Base-by-base conservation (phyloP, 805 yeast genomes). In the Pichia heedii region DNA sequence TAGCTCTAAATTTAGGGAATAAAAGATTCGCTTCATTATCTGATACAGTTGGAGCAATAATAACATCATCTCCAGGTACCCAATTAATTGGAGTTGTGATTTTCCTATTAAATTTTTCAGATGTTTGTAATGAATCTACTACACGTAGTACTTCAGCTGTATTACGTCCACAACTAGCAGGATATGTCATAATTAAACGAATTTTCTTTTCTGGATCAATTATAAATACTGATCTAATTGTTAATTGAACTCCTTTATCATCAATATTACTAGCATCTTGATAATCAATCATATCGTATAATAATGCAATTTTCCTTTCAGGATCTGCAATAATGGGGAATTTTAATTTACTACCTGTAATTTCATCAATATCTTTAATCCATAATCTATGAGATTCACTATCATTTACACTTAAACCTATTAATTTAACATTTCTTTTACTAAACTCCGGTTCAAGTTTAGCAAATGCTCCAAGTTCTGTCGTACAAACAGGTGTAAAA, bases 401-500 rank as follows among this genome's bases (percentile, higher is more conserved):
- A 32, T 69, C 75, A 60, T 81, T 81, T 44, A 84, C 81, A 27
- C 84, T 77, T 47, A 81, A 67, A 33, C 86, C 87, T 57, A 81
- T 73, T 57, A 81, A 68, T 56, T 79, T 79, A 43, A 79, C 80
- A 44, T 74, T 74, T 60, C 86, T 70, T 60, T 74, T 72, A 53
- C 68, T 69, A 57, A 81, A 81, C 59, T 81, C 86, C 13, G 83
- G 82, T 57, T 79, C 77, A 57, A 81, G 67, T 57, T 76, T 74
- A 50, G 86, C 81, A 56, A 81, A 80, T 8, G 86, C 87, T 50
- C 87, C 87, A 47, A 81, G 68, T 62, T 81, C 88, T 41, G 88
- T 81, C 50, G 87, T 81, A 61, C 88, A 81, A 39, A 81, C 84
- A 30, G 88, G 88, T 19, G 88, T 81, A 69, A 77, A 81, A 60